Percentiles rank a stretch among this genome's conserved stretches.
Conservation (phyloP, 2,329 filamentous ascomycete species). For the Simplicillium aogashimaense region DNA sequence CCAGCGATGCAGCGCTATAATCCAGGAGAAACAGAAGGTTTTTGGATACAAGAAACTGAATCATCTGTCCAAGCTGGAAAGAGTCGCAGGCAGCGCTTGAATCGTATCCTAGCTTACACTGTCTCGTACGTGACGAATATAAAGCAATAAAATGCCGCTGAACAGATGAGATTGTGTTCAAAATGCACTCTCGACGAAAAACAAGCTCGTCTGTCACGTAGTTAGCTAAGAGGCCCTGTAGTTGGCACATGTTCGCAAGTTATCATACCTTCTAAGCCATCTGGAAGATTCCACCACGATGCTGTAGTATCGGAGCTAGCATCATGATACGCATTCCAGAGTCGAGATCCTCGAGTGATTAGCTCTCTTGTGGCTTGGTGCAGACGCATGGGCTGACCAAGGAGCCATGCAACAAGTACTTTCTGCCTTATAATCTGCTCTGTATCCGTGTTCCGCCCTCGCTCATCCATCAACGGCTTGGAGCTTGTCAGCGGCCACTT, state of each 20-base stretch:
- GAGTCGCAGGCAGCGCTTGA: constrained; percentile 63
- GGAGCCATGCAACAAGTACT: constrained; percentile 54
- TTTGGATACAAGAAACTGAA: constrained; percentile 57
- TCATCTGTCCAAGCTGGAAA: constrained; percentile 69
- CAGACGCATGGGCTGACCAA: constrained; percentile 52
- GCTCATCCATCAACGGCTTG: constrained; percentile 23
- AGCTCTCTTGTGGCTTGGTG: constrained; percentile 54
- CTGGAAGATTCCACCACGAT: constrained; percentile 65
- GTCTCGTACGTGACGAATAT: constrained; percentile 56
- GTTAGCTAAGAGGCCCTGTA: constrained; percentile 5
- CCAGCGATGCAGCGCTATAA: constrained; percentile 38
- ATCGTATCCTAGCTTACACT: constrained; percentile 68
- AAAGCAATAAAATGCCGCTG: constrained; percentile 56
- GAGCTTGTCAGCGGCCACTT: constrained; percentile 41
- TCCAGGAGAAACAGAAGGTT: constrained; percentile 50
- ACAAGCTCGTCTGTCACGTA: constrained; percentile 49
- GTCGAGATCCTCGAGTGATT: constrained; percentile 53
- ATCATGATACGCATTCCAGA: constrained; percentile 38
- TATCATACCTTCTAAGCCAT: constrained; percentile 53
- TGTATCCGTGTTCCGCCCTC: constrained; percentile 28
- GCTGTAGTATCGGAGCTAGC: constrained; percentile 19
- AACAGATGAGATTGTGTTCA: constrained; percentile 60
- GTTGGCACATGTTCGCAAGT: background rate
- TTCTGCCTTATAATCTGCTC: constrained; percentile 64
- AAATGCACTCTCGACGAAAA: constrained; percentile 53